phyloP scores from a whole-genome alignment of 805 yeast genomes.

The Lachancea nothofagi region DNA sequence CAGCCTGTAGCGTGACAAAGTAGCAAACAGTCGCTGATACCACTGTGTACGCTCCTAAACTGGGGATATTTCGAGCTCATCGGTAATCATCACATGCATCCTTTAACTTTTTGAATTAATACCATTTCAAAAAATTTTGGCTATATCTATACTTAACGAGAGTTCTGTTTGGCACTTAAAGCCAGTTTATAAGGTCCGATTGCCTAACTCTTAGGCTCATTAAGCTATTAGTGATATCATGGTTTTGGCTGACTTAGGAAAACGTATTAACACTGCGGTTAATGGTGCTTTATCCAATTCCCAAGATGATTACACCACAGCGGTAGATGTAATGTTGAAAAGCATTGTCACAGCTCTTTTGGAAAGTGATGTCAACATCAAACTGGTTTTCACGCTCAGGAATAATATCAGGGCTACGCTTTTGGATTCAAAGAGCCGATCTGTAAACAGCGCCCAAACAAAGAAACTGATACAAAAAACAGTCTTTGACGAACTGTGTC shows the following conservation, averaged over 20 bases:
- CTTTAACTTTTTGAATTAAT: background rate
- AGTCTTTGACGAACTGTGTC: constrained; percentile 87
- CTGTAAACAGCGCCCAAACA: constrained; percentile 45
- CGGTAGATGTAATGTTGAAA: constrained; percentile 69
- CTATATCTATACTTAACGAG: no score
- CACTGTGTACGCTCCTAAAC: no score
- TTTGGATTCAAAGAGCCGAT: constrained; percentile 37
- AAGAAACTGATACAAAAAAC: constrained; percentile 82
- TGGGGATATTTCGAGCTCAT: no score
- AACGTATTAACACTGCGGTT: constrained; percentile 70
- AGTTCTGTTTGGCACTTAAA: no score
- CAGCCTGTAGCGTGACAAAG: no score
- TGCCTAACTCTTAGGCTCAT: background rate
- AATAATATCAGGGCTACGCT: constrained; percentile 60
- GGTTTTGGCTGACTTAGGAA: constrained; percentile 78
- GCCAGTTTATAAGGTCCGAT: background rate
- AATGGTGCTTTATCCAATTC: constrained; percentile 53
- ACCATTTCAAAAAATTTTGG: background rate
- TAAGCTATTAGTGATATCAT: constrained; percentile 28
- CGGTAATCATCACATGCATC: no score
- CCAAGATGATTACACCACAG: constrained; percentile 51
- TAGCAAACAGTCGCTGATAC: no score
- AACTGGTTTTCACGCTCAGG: constrained; percentile 71
- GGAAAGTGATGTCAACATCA: constrained; percentile 91
- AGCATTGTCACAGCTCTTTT: constrained; percentile 85